Percentiles rank a stretch among this genome's conserved stretches.
These are phyloP conservation scores for Piper betle DNA, from an alignment of 164 flowering plant species.

Conservation along the genomic window DNA sequence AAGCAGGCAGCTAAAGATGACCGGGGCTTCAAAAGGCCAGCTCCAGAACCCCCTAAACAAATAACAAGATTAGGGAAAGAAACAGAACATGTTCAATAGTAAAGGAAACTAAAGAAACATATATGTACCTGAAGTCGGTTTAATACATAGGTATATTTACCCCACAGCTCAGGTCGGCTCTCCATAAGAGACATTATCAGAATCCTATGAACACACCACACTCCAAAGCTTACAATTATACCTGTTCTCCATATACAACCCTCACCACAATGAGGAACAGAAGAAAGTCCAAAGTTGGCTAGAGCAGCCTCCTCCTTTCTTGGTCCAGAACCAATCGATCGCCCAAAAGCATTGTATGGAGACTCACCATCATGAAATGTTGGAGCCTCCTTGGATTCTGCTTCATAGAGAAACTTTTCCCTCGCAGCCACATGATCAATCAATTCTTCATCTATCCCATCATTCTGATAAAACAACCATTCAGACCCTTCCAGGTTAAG, in stretches of 20 bases:
- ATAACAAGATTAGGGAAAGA: not conserved
- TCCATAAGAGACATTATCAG: slow-evolving; percentile 93
- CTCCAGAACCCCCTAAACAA: slow-evolving; percentile 74
- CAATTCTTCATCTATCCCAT: slow-evolving; percentile 88
- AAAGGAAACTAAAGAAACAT: not conserved
- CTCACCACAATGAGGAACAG: slow-evolving; percentile 78
- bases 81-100: not conserved
- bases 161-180: slow-evolving; percentile 98
- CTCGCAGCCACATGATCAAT: slow-evolving; percentile 78
- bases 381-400: slow-evolving; percentile 38
- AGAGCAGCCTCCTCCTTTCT: slow-evolving; percentile 31
- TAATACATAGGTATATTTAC: slow-evolving; percentile 89
- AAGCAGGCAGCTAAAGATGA: slow-evolving; percentile 50
- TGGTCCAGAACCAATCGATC: slow-evolving; percentile 30
- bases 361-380: slow-evolving; percentile 25
- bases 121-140: slow-evolving; percentile 88
- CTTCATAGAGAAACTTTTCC: slow-evolving; percentile 60
- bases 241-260: slow-evolving; percentile 71
- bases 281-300: slow-evolving; percentile 20
- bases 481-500: slow-evolving; percentile 88
- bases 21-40: slow-evolving; percentile 74
- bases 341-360: slow-evolving; percentile 22
- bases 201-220: slow-evolving; percentile 88
- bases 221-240: slow-evolving; percentile 80
- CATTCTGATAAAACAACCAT: slow-evolving; percentile 76